Evolutionary conservation across 1,139 yeast species (phyloP).

Genomic region (Yamadazyma pseudoaaseri): DNA sequence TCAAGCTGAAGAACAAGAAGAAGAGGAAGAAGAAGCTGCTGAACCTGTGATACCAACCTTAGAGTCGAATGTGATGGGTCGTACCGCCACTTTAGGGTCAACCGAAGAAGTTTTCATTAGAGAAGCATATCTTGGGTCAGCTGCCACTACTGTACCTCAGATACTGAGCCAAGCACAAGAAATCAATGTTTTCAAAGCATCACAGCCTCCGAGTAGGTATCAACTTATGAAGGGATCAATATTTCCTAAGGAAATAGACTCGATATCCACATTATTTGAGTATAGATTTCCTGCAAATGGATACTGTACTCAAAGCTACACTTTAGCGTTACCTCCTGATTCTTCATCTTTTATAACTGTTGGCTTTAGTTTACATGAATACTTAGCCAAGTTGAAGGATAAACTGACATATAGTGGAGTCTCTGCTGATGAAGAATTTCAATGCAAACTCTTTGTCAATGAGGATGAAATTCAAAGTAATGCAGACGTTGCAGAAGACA

Average conservation of each 20-base stretch:
- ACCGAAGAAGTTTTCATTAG: conserved; percentile 33
- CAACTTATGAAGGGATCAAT: conserved; percentile 30
- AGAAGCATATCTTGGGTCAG: conserved; percentile 36
- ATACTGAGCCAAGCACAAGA: conserved; percentile 28
- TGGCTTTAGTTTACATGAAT: conserved; percentile 43
- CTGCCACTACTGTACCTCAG: conserved; percentile 28
- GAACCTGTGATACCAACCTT: conserved; percentile 15
- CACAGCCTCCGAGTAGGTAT: conserved; percentile 17
- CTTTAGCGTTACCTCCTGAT: conserved; percentile 45
- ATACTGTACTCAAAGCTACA: conserved; percentile 39
- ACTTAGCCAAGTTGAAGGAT: conserved; percentile 34
- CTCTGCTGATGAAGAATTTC: conserved; percentile 40
- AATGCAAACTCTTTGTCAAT: conserved; percentile 45
- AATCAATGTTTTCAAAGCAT: conserved; percentile 13
- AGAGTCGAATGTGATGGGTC: conserved; percentile 28
- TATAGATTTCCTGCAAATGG: conserved; percentile 48
- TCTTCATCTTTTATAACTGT: conserved; percentile 44
- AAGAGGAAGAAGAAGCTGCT: conserved; percentile 15
- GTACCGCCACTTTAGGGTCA: conserved; percentile 25
- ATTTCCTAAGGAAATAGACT: conserved; percentile 30
- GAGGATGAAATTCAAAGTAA: conserved; percentile 47
- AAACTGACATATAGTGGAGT: conserved; percentile 26
- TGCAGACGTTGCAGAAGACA: conserved; percentile 36
- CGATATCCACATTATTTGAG: conserved; percentile 37
- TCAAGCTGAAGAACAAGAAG: conserved; percentile 15